A percentile compares a stretch with the other conserved stretches of the same genome.
phyloP scores from a whole-genome alignment of 768 basidiomycete genomes.

The Tricholoma terreum region DNA sequence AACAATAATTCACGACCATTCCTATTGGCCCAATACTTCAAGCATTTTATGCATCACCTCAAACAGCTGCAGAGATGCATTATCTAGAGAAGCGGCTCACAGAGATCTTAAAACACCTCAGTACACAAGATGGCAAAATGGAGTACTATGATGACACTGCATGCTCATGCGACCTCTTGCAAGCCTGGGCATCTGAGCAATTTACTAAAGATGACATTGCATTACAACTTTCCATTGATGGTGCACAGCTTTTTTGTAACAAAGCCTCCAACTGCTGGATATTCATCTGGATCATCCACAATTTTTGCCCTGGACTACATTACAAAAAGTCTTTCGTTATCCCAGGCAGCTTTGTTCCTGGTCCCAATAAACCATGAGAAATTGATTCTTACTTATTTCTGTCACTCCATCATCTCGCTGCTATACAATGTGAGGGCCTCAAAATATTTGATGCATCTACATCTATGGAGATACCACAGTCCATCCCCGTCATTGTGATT shows the following conservation, averaged over 20 bases:
- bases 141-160: constrained; percentile 1
- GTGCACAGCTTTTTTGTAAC: constrained; percentile 3
- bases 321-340: constrained; percentile 3
- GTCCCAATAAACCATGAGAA: constrained; percentile 5
- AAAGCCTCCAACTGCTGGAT: constrained; percentile 3
- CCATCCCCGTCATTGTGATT: constrained; percentile 19
- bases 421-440: constrained; percentile 28
- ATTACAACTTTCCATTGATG: constrained; percentile 4
- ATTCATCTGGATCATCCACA: background rate
- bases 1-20: background rate
- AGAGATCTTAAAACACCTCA: background rate
- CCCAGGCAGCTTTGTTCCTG: constrained; percentile 2
- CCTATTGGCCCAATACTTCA: background rate
- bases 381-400: constrained; percentile 14
- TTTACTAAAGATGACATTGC: background rate
- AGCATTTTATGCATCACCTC: background rate
- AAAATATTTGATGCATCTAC: constrained; percentile 28
- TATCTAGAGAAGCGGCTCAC: background rate
- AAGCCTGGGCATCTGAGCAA: background rate
- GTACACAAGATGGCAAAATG: background rate
- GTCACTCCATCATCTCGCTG: constrained; percentile 25
- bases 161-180: constrained; percentile 1
- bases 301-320: background rate
- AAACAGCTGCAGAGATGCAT: background rate
- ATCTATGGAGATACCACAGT: constrained; percentile 10